Evolutionary conservation across 2,329 filamentous ascomycete genomes (phyloP).

Genomic region (Neospermospora avenae): DNA sequence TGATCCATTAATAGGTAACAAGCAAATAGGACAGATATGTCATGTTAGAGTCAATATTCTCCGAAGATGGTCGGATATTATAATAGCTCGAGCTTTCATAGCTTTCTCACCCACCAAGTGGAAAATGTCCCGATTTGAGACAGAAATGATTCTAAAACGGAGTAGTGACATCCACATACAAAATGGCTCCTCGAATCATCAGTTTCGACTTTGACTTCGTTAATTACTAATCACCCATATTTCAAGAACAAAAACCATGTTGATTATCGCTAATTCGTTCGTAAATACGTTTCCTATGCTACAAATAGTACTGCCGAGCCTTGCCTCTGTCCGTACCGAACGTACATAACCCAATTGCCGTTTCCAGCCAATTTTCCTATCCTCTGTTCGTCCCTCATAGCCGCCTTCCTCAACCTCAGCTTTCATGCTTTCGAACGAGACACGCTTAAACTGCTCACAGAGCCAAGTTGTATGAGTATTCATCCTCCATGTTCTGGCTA

Average conservation of each 20-base stretch:
- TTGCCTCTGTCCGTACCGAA: neutral
- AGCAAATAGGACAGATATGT: too few relatives aligned
- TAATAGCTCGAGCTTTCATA: too few relatives aligned
- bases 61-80: too few relatives aligned
- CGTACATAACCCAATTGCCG: neutral
- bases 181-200: too few relatives aligned
- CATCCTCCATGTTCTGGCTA: constrained; percentile 70
- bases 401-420: neutral
- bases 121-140: too few relatives aligned
- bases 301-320: constrained; percentile 10
- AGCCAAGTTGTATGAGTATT: constrained; percentile 66
- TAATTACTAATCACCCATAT: too few relatives aligned
- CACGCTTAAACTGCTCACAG: constrained; percentile 39
- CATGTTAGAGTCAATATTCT: too few relatives aligned
- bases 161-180: too few relatives aligned
- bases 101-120: too few relatives aligned
- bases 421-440: neutral
- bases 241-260: neutral
- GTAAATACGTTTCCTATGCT: constrained; percentile 13
- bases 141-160: too few relatives aligned
- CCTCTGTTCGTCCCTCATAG: neutral
- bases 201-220: too few relatives aligned
- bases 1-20: too few relatives aligned
- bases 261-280: constrained; percentile 4
- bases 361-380: neutral